Evolutionary conservation across 2,329 filamentous ascomycete genomes (phyloP).

Genomic region (Stemphylium beticola): DNA sequence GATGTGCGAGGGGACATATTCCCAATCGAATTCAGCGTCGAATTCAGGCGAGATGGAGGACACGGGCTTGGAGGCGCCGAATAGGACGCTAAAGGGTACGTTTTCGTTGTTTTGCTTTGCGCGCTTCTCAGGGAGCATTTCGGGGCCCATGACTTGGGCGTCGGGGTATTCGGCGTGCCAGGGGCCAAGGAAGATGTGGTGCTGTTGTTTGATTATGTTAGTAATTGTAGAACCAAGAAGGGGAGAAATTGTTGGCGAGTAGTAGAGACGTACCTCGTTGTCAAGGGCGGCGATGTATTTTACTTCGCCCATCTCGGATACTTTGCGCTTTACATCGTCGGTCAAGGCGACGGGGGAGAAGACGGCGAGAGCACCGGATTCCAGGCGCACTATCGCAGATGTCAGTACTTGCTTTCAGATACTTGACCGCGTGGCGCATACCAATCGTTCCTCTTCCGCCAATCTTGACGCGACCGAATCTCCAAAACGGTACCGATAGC

Average conservation of each 20-base stretch:
- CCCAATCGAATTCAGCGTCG: conserved; percentile 81
- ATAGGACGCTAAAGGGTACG: conserved; percentile 71
- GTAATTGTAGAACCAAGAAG: background rate
- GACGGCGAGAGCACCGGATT: conserved; percentile 78
- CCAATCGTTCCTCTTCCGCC: conserved; percentile 87
- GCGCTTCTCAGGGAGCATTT: conserved; percentile 84
- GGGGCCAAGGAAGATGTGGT: conserved; percentile 89
- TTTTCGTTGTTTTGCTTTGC: conserved; percentile 64
- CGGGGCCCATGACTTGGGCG: conserved; percentile 80
- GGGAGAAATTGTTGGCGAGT: no score
- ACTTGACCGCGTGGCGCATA: conserved; percentile 48
- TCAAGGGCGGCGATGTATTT: conserved; percentile 88
- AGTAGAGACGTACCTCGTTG: conserved; percentile 61
- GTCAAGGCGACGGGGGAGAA: conserved; percentile 93
- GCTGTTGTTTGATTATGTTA: conserved; percentile 48
- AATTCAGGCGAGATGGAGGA: conserved; percentile 75
- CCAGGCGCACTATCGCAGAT: conserved; percentile 69
- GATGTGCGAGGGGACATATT: conserved; percentile 78
- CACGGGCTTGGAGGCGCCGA: conserved; percentile 44
- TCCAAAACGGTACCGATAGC: conserved; percentile 81
- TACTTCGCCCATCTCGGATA: conserved; percentile 67
- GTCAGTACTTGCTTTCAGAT: conserved; percentile 14
- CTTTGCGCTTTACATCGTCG: conserved; percentile 69
- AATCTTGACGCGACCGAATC: conserved; percentile 79
- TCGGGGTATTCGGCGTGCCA: conserved; percentile 82